A percentile compares a stretch with the other conserved stretches of the same genome.
phyloP scores from a whole-genome alignment of 257 asterid genomes.

The Gardenia jasminoides region DNA sequence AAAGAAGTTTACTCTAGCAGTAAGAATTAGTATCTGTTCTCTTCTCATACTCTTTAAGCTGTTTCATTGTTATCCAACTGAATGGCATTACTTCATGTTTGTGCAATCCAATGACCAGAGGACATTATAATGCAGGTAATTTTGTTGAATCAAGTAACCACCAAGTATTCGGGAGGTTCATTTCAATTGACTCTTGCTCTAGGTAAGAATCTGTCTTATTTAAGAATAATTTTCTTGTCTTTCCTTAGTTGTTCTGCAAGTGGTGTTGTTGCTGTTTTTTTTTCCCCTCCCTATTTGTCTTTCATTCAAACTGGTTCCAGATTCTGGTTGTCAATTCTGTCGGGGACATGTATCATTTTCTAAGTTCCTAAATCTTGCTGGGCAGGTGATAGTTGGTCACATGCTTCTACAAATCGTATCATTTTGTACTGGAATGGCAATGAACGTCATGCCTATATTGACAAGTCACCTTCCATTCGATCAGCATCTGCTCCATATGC shows the following conservation, averaged over 20 bases:
- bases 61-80: neutral
- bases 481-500: slow-evolving; percentile 83
- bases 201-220: slow-evolving; percentile 43
- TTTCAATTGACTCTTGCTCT: slow-evolving; percentile 89
- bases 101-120: slow-evolving; percentile 1
- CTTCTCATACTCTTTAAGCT: neutral
- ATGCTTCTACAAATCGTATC: slow-evolving; percentile 88
- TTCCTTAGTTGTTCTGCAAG: neutral
- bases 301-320: neutral
- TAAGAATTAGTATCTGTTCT: slow-evolving; percentile 34
- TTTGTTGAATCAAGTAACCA: slow-evolving; percentile 84
- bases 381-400: slow-evolving; percentile 99
- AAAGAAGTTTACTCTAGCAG: slow-evolving; percentile 71
- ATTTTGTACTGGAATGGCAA: slow-evolving; percentile 83
- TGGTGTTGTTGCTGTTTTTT: neutral
- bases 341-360: neutral
- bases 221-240: neutral
- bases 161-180: slow-evolving; percentile 75
- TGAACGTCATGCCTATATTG: slow-evolving; percentile 75
- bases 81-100: neutral
- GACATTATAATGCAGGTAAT: slow-evolving; percentile 60
- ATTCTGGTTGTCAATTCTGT: neutral
- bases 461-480: slow-evolving; percentile 81
- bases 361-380: slow-evolving; percentile 20
- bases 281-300: neutral